Evolutionary conservation across 345 rosid species (phyloP).

Genomic region (Heritiera fomes): DNA sequence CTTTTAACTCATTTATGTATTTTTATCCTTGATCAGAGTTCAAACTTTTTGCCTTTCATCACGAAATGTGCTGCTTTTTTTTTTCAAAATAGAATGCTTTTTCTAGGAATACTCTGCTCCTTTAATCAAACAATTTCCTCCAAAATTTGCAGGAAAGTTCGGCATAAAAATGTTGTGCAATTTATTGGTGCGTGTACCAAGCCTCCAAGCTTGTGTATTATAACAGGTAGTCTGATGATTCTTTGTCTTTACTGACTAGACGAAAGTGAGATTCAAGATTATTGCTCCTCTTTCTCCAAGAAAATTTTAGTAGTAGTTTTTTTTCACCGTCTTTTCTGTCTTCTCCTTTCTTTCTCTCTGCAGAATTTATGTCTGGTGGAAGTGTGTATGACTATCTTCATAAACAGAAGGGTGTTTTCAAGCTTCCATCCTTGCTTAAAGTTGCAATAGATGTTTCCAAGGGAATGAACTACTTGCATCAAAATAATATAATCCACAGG

Average conservation of each 20-base stretch:
- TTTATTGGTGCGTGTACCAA: slow-evolving; percentile 98
- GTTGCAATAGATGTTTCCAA: slow-evolving; percentile 92
- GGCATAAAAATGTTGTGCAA: slow-evolving; percentile 96
- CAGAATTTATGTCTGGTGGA: slow-evolving; percentile 97
- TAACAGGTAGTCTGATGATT: slow-evolving; percentile 61
- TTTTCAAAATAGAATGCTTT: background rate
- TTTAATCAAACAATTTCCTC: slow-evolving; percentile 11
- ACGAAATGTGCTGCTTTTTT: background rate
- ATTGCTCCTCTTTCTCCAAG: background rate
- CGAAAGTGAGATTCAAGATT: background rate
- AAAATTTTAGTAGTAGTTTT: slow-evolving; percentile 5
- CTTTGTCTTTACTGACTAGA: slow-evolving; percentile 5
- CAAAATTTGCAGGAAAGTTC: slow-evolving; percentile 72
- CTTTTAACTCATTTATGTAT: background rate
- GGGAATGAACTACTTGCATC: slow-evolving; percentile 98
- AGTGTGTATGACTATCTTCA: slow-evolving; percentile 98
- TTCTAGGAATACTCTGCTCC: background rate
- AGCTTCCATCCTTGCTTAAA: slow-evolving; percentile 82
- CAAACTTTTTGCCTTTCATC: background rate
- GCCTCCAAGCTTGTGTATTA: slow-evolving; percentile 86
- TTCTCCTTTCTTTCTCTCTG: slow-evolving; percentile 3
- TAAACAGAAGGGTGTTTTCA: slow-evolving; percentile 88
- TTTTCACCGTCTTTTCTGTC: slow-evolving; percentile 8
- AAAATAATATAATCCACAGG: slow-evolving; percentile 91
- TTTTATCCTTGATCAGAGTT: background rate